Percentiles rank a stretch among this genome's conserved stretches.
phyloP scores from a whole-genome alignment of 1,284 basidiomycete species.

The Gomphus bonarii region DNA sequence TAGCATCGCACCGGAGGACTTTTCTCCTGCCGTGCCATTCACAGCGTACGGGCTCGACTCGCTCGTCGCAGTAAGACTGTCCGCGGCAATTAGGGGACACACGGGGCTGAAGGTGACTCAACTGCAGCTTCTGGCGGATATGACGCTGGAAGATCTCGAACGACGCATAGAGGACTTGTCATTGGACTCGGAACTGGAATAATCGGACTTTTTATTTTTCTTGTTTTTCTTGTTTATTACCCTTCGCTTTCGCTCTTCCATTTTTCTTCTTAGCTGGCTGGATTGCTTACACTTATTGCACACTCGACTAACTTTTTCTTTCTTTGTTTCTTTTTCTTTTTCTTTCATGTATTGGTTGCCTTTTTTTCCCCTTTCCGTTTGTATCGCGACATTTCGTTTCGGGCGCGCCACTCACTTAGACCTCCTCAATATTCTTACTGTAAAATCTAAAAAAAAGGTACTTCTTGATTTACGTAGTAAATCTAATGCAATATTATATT shows the following conservation, averaged over 20 bases:
- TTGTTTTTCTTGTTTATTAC: slow-evolving; percentile 3
- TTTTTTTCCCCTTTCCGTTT: not conserved
- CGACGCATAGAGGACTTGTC: slow-evolving; percentile 6
- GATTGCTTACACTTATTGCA: slow-evolving; percentile 5
- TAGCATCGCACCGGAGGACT: slow-evolving; percentile 24
- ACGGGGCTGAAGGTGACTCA: slow-evolving; percentile 23
- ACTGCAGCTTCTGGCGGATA: slow-evolving; percentile 27
- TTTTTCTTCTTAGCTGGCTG: not conserved
- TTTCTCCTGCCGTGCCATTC: slow-evolving; percentile 28
- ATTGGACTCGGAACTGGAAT: slow-evolving; percentile 1
- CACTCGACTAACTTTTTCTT: not conserved
- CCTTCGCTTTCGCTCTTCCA: not conserved
- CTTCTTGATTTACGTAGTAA: not conserved
- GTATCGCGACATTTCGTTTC: slow-evolving; percentile 7
- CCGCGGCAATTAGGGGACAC: slow-evolving; percentile 22
- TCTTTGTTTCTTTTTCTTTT: not conserved
- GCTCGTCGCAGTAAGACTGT: slow-evolving; percentile 26
- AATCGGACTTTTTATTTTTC: slow-evolving; percentile 1
- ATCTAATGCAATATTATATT: not conserved
- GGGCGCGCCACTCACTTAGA: not conserved
- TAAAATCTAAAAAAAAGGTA: slow-evolving; percentile 1
- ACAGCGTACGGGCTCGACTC: slow-evolving; percentile 33
- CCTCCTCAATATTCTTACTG: slow-evolving; percentile 3
- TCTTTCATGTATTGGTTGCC: not conserved
- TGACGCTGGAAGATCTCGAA: slow-evolving; percentile 20